Base-by-base conservation (phyloP, 345 rosid genomes). In the Boechera stricta region DNA sequence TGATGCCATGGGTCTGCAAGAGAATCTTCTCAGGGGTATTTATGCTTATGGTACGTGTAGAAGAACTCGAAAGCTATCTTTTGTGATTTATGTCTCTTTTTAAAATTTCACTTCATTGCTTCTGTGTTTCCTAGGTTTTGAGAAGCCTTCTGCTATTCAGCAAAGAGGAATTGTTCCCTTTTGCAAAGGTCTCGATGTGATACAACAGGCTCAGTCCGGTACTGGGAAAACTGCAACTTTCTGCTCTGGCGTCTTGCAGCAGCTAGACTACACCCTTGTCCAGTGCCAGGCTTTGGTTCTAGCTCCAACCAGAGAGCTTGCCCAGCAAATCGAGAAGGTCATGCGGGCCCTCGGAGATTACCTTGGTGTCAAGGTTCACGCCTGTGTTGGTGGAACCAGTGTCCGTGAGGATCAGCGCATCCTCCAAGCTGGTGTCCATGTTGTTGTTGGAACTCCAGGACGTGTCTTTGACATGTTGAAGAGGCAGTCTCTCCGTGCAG, bases 111-210 rank as follows among this genome's bases (percentile, higher is more conserved):
- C 2, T 11, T 39, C 41, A 28, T 42, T 31, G 24, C 4, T 13
- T 47, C 2, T 60, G 42, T 38, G 55, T 36, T 68, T 71, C 0
- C 16, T 71, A 86, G 89, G 89, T 82, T 86, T 90, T 83, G 93
- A 90, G 87, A 90, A 90, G 86, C 96, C 96, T 36, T 90, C 92
- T 81, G 96, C 96, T 11, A 90, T 90, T 76, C 95, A 90, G 81
- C 95, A 90, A 72, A 90, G 91, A 61, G 95, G 95, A 49, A 90
- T 90, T 45, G 92, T 90, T 15, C 95, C 95, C 6, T 86, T 89
- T 66, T 87, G 90, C 79, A 86, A 90, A 67, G 92, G 95, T 48
- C 92, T 90, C 45, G 92, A 86, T 72, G 95, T 90, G 58, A 90
- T 90, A 44, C 95, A 90, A 71, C 94, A 90, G 48, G 90, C 92